These are phyloP conservation scores for Talaromyces islandicus DNA, from an alignment of 2,329 filamentous ascomycete species.

Conservation along the genomic window DNA sequence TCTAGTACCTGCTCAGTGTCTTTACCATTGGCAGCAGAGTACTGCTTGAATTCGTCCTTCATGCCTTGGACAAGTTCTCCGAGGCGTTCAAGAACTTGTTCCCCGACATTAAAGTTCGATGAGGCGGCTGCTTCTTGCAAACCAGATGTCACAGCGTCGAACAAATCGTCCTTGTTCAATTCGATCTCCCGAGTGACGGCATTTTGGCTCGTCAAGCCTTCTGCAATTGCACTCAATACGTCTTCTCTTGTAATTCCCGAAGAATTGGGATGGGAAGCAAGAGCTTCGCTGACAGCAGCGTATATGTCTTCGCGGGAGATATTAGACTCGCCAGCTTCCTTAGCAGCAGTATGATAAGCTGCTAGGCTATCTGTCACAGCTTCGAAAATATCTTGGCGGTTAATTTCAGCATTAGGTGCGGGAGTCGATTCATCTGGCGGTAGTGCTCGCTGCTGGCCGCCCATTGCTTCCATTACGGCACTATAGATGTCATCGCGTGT, in stretches of 20 bases:
- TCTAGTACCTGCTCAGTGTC: constrained; percentile 87
- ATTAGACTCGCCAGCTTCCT: constrained; percentile 51
- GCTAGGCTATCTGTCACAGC: constrained; percentile 54
- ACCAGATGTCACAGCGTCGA: constrained; percentile 53
- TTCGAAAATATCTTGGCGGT: constrained; percentile 53
- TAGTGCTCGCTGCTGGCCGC: constrained; percentile 39
- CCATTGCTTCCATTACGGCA: constrained; percentile 54
- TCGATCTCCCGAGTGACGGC: constrained; percentile 54
- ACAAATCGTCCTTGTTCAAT: constrained; percentile 48
- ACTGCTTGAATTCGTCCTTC: constrained; percentile 66
- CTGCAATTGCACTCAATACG: constrained; percentile 53
- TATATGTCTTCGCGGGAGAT: constrained; percentile 37
- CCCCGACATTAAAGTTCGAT: constrained; percentile 47
- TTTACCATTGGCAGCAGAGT: constrained; percentile 68
- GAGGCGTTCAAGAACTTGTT: constrained; percentile 55
- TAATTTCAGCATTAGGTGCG: constrained; percentile 38
- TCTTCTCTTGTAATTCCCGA: constrained; percentile 47
- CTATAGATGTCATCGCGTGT: constrained; percentile 52
- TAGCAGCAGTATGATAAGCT: constrained; percentile 38
- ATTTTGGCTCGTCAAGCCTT: constrained; percentile 48
- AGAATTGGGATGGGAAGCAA: constrained; percentile 28
- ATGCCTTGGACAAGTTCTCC: constrained; percentile 56
- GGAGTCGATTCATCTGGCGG: constrained; percentile 27
- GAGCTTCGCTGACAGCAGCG: constrained; percentile 18
- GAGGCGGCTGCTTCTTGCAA: constrained; percentile 49